Base-by-base conservation (phyloP, 2,329 filamentous ascomycete genomes). In the Colletotrichum simmondsii region DNA sequence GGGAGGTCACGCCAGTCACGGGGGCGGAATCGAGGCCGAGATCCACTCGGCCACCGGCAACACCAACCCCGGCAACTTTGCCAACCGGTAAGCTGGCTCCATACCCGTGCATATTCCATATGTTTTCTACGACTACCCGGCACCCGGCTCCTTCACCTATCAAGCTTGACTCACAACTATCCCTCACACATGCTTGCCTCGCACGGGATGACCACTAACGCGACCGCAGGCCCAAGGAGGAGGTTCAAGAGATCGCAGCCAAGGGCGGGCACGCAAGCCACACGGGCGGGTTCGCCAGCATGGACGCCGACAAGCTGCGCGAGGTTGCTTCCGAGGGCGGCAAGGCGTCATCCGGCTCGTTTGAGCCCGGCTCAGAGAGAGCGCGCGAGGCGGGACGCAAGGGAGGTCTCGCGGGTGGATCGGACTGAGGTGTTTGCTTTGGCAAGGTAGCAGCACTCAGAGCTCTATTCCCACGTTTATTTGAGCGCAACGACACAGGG, bases 271-370 rank as follows among this genome's bases (percentile, higher is more conserved):
- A 83, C 68, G 68, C 82, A 5, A 83, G 83, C 71, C 81, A 83
- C 75, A 65, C 65, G 8, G 79, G 82, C 2, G 83, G 82, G 2
- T 85, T 84, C 58, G 83, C 83, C 54, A 81, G 74, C 71, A 85
- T 85, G 83, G 82, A 85, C 35, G 66, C 83, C 19, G 81, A 84
- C 19, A 84, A 81, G 76, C 81, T 89, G 88, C 81, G 82, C 24
- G 84, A 90, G 1, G 89, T 90, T 71, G 88, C 89, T 2, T 90
- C 88, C 12, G 82, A 84, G 78, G 89, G 89, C 11, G 88, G 87
- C 5, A 81, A 89, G 64, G 85, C 86, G 0, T 89, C 87, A 0
- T 82, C 83, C 46, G 88, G 89, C 5, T 88, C 85, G 3, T 91
- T 91, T 66, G 85, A 90, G 76, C 83, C 84, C 0, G 87, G 88